Conservation (phyloP, 192 early-diverging fungal genomes). For the Backusella psychrophila region DNA sequence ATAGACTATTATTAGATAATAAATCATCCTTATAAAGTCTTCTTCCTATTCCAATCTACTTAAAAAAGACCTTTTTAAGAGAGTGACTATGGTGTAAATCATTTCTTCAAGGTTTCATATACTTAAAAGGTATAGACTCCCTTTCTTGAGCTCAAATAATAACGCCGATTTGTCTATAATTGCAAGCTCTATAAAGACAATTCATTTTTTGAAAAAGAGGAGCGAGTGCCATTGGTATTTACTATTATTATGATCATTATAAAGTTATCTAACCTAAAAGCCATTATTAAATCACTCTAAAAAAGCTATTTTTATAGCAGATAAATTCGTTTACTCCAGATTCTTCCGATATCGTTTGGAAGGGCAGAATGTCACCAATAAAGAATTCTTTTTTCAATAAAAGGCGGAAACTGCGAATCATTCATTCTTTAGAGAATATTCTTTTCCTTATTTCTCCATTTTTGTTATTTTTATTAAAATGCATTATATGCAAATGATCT, state of each 20-base stretch:
- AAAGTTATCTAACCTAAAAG: background rate
- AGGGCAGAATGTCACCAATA: background rate
- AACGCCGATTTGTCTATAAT: background rate
- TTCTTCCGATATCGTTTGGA: background rate
- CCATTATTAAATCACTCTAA: too few relatives aligned
- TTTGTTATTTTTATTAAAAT: background rate
- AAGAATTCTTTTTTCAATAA: background rate
- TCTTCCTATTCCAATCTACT: background rate
- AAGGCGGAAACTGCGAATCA: background rate
- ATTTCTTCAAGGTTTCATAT: background rate
- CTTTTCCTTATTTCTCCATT: background rate
- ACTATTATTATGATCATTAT: background rate
- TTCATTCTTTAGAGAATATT: background rate
- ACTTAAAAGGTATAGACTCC: background rate
- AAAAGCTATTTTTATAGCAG: background rate
- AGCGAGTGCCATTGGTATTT: background rate
- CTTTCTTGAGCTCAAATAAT: background rate
- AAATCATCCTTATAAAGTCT: background rate
- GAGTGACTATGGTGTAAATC: background rate
- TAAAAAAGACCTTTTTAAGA: background rate
- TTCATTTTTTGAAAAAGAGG: background rate
- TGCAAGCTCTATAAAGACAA: background rate
- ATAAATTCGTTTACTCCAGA: background rate
- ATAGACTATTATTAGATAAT: background rate
- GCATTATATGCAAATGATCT: slow-evolving; percentile 22